Percentiles rank a stretch among this genome's conserved stretches.
These are phyloP conservation scores for Oryza officinalis DNA, from an alignment of 176 grass and related monocot genomes.

Conservation along the genomic window DNA sequence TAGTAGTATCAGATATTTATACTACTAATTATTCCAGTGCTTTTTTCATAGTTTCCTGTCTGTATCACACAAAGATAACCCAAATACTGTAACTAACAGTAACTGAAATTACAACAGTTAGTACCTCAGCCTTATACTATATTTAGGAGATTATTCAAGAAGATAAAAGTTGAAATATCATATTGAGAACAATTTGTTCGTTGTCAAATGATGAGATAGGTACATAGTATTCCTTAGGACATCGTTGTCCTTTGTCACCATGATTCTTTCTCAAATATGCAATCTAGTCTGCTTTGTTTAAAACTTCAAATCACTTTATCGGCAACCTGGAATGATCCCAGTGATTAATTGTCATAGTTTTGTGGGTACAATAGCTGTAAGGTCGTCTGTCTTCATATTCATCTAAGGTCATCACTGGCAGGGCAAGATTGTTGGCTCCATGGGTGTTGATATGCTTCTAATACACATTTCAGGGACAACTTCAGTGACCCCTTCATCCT, in stretches of 20 bases:
- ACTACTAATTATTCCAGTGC: neutral
- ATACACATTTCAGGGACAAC: slow-evolving; percentile 62
- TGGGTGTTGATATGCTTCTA: slow-evolving; percentile 64
- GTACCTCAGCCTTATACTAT: neutral
- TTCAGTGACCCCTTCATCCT: slow-evolving; percentile 75
- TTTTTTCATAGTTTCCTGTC: slow-evolving; percentile 5
- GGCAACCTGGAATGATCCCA: slow-evolving; percentile 35
- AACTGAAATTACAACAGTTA: slow-evolving; percentile 2
- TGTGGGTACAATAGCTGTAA: slow-evolving; percentile 12
- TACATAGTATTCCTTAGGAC: slow-evolving; percentile 5
- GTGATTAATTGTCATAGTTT: slow-evolving; percentile 3
- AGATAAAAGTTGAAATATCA: slow-evolving; percentile 6
- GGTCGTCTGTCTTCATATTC: slow-evolving; percentile 18
- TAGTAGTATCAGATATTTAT: slow-evolving; percentile 4
- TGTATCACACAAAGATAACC: slow-evolving; percentile 9
- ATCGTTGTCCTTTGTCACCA: slow-evolving; percentile 3
- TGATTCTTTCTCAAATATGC: slow-evolving; percentile 2
- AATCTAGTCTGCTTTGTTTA: slow-evolving; percentile 14
- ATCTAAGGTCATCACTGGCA: slow-evolving; percentile 65
- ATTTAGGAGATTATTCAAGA: slow-evolving; percentile 3
- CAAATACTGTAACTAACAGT: neutral
- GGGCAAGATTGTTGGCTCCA: slow-evolving; percentile 77
- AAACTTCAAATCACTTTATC: slow-evolving; percentile 25
- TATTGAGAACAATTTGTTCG: neutral
- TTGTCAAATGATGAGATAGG: slow-evolving; percentile 15